Base-by-base conservation (phyloP, 208 protist genomes). In the Acanthamoeba comandoni region DNA sequence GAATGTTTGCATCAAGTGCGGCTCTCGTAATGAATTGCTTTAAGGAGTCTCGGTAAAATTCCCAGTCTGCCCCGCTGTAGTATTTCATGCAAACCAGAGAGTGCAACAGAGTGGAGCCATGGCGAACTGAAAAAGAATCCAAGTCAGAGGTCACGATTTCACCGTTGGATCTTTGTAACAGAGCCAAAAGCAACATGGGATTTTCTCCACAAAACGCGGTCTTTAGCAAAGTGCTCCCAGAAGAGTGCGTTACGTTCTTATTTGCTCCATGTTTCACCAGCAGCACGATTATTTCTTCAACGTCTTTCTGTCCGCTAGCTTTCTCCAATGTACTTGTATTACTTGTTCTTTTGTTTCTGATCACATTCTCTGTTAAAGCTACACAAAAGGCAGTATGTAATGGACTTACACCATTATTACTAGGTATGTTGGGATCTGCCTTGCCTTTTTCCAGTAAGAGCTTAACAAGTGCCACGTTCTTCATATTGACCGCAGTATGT, bases 371-470 rank as follows among this genome's bases (percentile, higher is more conserved):
- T 15, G 52, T 31, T 29, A 85, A 85, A 0, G 75, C 75, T 57
- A 85, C 75, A 24, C 75, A 85, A 15, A 85, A 85, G 52, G 75
- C 75, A 26, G 75, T 85, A 39, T 9, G 15, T 7, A 85, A 39
- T 3, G 75, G 75, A 29, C 55, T 67, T 7, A 29, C 29, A 35
- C 75, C 75, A 24, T 80, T 26, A 24, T 12, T 24, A 19, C 43
- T 85, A 31, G n/a, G 51, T 51, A 85, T 62, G 26, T 85, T 85
- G 22, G 75, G 75, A 43, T 64, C 26, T 65, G 75, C 75, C n/a
- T n/a, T n/a, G 9, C 75, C 75, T 9, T 26, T 57, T 65, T 58
- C 75, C 9, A 85, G 75, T 29, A 85, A 35, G 7, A 85, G 35
- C 52, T 65, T 62, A 2, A 85, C 75, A 24, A 85, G 55, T n/a